Conservation (phyloP, 208 protist genomes). For the Leishmania amazonensis region DNA sequence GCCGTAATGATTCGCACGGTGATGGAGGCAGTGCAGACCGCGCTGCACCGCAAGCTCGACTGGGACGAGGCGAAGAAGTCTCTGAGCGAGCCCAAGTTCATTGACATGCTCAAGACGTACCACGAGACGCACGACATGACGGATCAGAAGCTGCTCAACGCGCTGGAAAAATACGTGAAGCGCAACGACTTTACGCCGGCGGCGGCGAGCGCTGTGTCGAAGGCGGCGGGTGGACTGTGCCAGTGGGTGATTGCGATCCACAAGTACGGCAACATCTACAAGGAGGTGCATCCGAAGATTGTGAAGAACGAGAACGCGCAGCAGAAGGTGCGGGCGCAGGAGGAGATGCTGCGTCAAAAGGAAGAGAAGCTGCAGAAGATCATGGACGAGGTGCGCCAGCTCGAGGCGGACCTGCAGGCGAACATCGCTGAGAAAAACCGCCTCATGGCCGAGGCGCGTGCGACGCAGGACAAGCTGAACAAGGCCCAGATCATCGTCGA, state of each 20-base stretch:
- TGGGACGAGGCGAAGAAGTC: slow-evolving; percentile 98
- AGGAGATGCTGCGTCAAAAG: slow-evolving; percentile 94
- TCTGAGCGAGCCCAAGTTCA: slow-evolving; percentile 96
- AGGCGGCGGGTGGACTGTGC: slow-evolving; percentile 95
- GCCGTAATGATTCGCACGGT: slow-evolving; percentile 95
- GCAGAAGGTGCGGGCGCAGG: slow-evolving; percentile 93
- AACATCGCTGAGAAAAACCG: slow-evolving; percentile 94
- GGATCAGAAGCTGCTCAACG: slow-evolving; percentile 95
- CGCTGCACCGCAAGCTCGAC: slow-evolving; percentile 92
- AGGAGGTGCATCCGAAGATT: slow-evolving; percentile 97
- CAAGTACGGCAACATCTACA: slow-evolving; percentile 96
- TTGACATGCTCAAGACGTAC: slow-evolving; percentile 95
- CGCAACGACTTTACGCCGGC: slow-evolving; percentile 93
- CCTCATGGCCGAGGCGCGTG: slow-evolving; percentile 90
- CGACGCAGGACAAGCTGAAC: slow-evolving; percentile 97
- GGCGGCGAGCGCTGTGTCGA: slow-evolving; percentile 93
- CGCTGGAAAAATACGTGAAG: slow-evolving; percentile 95
- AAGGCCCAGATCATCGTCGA: slow-evolving; percentile 97
- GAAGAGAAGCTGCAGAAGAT: slow-evolving; percentile 94
- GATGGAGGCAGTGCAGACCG: slow-evolving; percentile 97
- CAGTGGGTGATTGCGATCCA: slow-evolving; percentile 99
- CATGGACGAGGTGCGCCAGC: slow-evolving; percentile 91
- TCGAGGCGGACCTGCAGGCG: slow-evolving; percentile 91
- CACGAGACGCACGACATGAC: slow-evolving; percentile 97
- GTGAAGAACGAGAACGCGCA: slow-evolving; percentile 94